Conservation (phyloP, 441 rosid genomes). For the Breynia disticha region DNA sequence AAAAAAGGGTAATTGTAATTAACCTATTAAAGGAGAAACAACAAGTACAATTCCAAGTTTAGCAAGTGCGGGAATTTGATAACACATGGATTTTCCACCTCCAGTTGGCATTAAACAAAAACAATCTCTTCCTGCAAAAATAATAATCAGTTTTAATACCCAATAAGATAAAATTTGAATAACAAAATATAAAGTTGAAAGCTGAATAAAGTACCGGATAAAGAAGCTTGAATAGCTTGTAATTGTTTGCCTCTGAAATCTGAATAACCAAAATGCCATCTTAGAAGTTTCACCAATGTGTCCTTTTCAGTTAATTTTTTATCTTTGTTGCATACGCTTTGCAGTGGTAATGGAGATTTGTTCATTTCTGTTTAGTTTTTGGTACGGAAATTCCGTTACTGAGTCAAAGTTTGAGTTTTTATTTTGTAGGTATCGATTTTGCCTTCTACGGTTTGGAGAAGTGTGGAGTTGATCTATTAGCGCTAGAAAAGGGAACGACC, state of each 20-base stretch:
- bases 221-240: slow-evolving; percentile 79
- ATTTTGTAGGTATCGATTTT: too few species aligned
- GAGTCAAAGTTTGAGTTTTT: too few species aligned
- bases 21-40: slow-evolving; percentile 93
- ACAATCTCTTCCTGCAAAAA: slow-evolving; percentile 72
- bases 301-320: slow-evolving; percentile 44
- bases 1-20: not conserved
- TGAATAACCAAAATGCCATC: slow-evolving; percentile 90
- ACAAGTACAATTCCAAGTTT: slow-evolving; percentile 82
- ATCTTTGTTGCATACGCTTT: slow-evolving; percentile 28
- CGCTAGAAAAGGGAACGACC: too few species aligned
- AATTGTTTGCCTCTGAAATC: slow-evolving; percentile 83
- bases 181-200: not conserved
- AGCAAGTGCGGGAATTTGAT: slow-evolving; percentile 94
- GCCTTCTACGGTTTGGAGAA: too few species aligned
- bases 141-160: not conserved
- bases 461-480: too few species aligned
- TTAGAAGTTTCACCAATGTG: slow-evolving; percentile 63
- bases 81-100: slow-evolving; percentile 95
- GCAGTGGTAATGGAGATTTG: slow-evolving; percentile 62
- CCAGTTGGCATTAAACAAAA: slow-evolving; percentile 97
- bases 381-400: too few species aligned
- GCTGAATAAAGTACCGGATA: slow-evolving; percentile 40
- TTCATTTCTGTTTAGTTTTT: slow-evolving; percentile 28
- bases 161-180: not conserved